Base-by-base conservation (phyloP, 2,329 filamentous ascomycete species). In the Botryosphaeria agaves region DNA sequence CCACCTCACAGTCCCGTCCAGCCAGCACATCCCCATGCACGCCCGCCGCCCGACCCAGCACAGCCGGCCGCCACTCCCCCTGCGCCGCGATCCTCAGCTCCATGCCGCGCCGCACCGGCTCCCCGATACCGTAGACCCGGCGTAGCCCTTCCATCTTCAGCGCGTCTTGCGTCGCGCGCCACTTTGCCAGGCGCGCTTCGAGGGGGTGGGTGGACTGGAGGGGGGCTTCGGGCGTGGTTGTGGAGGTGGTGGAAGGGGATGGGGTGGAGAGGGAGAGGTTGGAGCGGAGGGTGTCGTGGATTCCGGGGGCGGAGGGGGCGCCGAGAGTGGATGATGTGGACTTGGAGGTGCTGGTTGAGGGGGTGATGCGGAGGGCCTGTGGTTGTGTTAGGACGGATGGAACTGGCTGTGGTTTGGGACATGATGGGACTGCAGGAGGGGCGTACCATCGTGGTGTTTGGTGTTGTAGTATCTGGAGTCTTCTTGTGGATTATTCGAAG, bases 61-160 rank as follows among this genome's bases (percentile, higher is more conserved):
- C 73, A 43, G 71, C 60, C 29, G 83, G 83, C 46, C 73, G 68
- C 77, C 84, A 92, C 55, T 81, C 74, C 39, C 82, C 77, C 36
- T 77, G 73, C 37, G 72, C 62, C 12, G 81, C 75, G 50, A 92
- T 87, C 69, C 83, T 81, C 53, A 93, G 66, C 64, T 98, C 89
- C 89, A 98, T 94, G 37, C 77, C 81, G 32, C 87, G 73, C 34
- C 84, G 74, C 45, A 95, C 74, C 3, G 89, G 89, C 68, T 95
- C 89, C 16, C 80, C 82, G 46, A 94, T 76, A 40, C 89, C 89
- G 55, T 84, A 95, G 28, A 82, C 76, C 41, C 83, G 79, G 40
- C 83, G 75, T 45, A 95, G 70, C 31, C 74, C 68, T 59, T 85
- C 75, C 80, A 93, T 89, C 59, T 91, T 89, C 51, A 93, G 58